These are phyloP conservation scores for Phialemonium atrogriseum DNA, from an alignment of 2,329 filamentous ascomycete species.

Conservation along the genomic window DNA sequence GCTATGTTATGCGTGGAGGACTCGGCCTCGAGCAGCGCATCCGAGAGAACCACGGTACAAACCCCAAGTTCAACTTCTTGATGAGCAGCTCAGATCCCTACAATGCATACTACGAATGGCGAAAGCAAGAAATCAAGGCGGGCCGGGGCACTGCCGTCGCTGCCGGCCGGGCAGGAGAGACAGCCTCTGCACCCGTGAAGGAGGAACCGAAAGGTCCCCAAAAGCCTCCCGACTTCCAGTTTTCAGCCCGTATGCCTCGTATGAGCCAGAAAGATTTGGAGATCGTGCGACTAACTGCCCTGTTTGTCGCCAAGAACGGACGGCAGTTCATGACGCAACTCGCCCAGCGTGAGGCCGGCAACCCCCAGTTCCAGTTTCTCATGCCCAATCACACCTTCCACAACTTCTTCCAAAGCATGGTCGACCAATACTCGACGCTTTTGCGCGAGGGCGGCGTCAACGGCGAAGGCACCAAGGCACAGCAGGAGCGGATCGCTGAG, in stretches of 20 bases:
- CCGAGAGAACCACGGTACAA: constrained; percentile 72
- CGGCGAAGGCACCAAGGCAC: constrained; percentile 57
- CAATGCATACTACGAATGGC: constrained; percentile 83
- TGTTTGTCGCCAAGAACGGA: constrained; percentile 90
- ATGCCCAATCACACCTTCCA: constrained; percentile 92
- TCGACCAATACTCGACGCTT: constrained; percentile 87
- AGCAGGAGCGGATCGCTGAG: constrained; percentile 64
- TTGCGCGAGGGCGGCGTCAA: constrained; percentile 60
- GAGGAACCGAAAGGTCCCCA: constrained; percentile 74
- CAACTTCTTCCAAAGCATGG: constrained; percentile 85
- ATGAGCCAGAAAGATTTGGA: constrained; percentile 91
- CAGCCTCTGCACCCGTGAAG: constrained; percentile 38
- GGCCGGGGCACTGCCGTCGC: constrained; percentile 74
- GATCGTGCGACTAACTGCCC: constrained; percentile 66
- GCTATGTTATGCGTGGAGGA: constrained; percentile 70
- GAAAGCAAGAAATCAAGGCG: constrained; percentile 73
- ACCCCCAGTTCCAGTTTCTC: constrained; percentile 94
- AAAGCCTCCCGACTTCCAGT: constrained; percentile 79
- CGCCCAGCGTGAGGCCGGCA: constrained; percentile 79
- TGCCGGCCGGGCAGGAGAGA: constrained; percentile 64
- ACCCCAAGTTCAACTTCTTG: constrained; percentile 89
- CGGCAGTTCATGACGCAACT: constrained; percentile 85
- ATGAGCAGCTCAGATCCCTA: constrained; percentile 76
- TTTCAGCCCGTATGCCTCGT: constrained; percentile 93
- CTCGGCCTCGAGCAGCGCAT: constrained; percentile 73